A percentile compares a stretch with the other conserved stretches of the same genome.
phyloP scores from a whole-genome alignment of 164 flowering plant genomes.

The Nymphaea thermarum region DNA sequence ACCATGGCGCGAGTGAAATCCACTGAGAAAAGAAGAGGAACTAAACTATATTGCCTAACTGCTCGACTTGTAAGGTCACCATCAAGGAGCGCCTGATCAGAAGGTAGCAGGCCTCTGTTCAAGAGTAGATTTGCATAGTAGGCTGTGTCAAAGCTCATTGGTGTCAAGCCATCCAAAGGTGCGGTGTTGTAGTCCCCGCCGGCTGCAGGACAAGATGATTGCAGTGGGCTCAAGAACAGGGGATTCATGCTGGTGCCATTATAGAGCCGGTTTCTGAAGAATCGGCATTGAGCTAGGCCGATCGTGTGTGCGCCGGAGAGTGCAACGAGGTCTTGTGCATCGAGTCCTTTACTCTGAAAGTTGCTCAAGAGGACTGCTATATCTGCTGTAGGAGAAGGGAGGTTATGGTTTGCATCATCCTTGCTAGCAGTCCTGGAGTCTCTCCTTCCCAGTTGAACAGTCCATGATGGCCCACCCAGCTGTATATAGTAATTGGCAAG shows the following conservation, averaged over 20 bases:
- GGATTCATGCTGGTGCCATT: constrained; percentile 1
- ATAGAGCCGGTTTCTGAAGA: background rate
- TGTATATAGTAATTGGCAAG: background rate
- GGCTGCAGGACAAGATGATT: background rate
- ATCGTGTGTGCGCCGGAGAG: constrained; percentile 1
- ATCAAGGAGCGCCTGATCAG: constrained; percentile 2
- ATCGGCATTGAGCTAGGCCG: background rate
- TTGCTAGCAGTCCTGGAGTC: background rate
- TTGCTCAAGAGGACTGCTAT: background rate
- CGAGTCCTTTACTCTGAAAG: background rate
- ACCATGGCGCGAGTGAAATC: background rate
- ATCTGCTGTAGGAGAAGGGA: background rate
- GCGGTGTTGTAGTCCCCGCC: background rate
- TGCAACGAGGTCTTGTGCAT: background rate
- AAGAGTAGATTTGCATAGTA: background rate
- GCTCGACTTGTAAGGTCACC: background rate
- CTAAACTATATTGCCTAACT: background rate
- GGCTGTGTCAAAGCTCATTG: background rate
- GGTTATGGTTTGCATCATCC: background rate
- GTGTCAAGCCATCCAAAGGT: background rate
- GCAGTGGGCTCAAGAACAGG: background rate
- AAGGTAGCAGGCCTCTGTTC: background rate
- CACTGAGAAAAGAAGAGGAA: background rate
- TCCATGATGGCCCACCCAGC: constrained; percentile 1
- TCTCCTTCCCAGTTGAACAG: background rate